phyloP scores from a whole-genome alignment of 257 asterid genomes.

The Ligustrum vulgare region DNA sequence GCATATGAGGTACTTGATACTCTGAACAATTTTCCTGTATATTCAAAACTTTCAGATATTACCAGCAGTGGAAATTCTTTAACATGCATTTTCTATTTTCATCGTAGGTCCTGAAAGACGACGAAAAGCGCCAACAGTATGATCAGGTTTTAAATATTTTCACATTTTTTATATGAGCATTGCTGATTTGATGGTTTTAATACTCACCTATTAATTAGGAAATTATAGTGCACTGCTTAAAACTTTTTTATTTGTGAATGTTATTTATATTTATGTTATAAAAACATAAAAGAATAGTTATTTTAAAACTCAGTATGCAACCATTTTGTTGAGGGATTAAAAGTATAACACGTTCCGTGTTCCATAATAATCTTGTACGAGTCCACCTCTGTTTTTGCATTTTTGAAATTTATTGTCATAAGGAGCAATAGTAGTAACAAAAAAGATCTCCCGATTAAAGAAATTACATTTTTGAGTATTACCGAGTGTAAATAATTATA shows the following conservation, averaged over 20 bases:
- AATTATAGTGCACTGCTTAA: neutral
- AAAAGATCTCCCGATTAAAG: too few species aligned
- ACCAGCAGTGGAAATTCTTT: neutral
- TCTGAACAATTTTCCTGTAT: constrained; percentile 4
- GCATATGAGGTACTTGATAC: constrained; percentile 65
- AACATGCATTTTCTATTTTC: constrained; percentile 7
- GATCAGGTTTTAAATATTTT: constrained; percentile 36
- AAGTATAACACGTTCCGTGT: neutral
- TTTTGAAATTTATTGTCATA: too few species aligned
- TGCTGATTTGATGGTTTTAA: neutral
- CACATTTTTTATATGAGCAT: neutral
- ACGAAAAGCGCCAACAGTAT: constrained; percentile 44
- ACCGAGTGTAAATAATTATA: too few species aligned
- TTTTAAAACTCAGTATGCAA: neutral
- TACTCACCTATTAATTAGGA: neutral
- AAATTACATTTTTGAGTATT: too few species aligned
- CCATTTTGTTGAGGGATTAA: neutral
- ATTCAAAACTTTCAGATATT: neutral
- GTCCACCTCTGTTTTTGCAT: neutral
- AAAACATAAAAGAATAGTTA: neutral
- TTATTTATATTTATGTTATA: neutral
- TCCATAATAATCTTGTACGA: neutral
- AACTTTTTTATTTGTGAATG: neutral
- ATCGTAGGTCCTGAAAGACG: constrained; percentile 50
- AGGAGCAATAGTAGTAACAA: too few species aligned